Evolutionary conservation across 1,284 basidiomycete species (phyloP).

Genomic region (Naganishia albida): DNA sequence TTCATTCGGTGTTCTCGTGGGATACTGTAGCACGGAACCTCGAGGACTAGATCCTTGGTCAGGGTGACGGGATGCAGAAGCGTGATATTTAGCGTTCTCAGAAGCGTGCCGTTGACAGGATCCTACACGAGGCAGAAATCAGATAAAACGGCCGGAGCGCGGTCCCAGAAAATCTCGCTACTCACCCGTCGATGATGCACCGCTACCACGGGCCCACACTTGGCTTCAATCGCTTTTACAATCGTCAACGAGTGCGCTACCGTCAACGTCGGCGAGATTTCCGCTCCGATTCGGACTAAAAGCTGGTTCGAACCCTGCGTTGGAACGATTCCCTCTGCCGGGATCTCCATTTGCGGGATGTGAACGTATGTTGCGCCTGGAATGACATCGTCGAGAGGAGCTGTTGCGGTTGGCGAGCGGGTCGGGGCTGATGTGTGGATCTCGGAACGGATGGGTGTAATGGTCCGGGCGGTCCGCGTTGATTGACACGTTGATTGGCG

Average conservation of each 20-base stretch:
- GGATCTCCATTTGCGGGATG: constrained; percentile 22
- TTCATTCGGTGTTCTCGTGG: neutral
- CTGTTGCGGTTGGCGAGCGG: neutral
- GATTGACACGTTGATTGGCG: neutral
- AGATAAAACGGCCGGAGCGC: neutral
- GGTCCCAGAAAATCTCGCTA: neutral
- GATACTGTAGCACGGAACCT: constrained; percentile 17
- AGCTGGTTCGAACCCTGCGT: constrained; percentile 10
- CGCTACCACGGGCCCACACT: constrained; percentile 38
- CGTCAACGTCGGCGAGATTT: neutral
- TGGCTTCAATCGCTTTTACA: constrained; percentile 40
- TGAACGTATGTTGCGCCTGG: constrained; percentile 18
- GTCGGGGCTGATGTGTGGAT: neutral
- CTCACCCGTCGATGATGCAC: constrained; percentile 33
- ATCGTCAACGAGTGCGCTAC: constrained; percentile 41
- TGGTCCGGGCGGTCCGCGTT: neutral
- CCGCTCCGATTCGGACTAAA: neutral
- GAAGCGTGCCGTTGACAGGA: constrained; percentile 8
- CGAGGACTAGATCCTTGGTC: constrained; percentile 5
- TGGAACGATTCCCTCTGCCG: constrained; percentile 20
- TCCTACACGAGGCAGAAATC: neutral
- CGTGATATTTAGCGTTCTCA: constrained; percentile 2
- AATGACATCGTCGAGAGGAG: neutral
- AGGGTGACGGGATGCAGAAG: constrained; percentile 29
- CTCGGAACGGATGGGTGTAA: neutral